Evolutionary conservation across 2,329 filamentous ascomycete species (phyloP), one percentile per base, ranked within the genome.

Genomic region (Xylaria sp.): DNA sequence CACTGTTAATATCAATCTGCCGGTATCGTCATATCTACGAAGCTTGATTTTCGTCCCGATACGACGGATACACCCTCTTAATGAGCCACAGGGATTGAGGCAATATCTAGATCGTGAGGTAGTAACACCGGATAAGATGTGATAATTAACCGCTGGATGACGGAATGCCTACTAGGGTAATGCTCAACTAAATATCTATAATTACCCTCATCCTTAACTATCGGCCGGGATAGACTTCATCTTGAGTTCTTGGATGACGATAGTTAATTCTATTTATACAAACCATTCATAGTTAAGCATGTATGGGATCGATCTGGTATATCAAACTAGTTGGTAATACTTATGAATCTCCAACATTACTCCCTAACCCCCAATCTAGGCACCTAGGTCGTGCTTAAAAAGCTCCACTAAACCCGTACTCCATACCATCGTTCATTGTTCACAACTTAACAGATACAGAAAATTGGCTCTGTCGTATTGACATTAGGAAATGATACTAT

Each of bases 111-210:
- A 61, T 51, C 37, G 55, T 27, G 23, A 53, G 6, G 48, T 60
- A 1, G 21, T 23, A 53, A 4, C 3, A 13, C 62, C 66, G 66
- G 63, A 37, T 69, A 66, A 69, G 47, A 12, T 66, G 18, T 53
- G 6, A 12, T 32, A 63, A 66, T 69, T 69, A 66, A 65, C 66
- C 63, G 63, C 32, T 23, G 6, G 29, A 54, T n/a, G 18, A 13
- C 18, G 37, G 66, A 16, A 9, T 37, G 18, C 25, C 53, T 37
- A 42, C 25, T 9, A n/a, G 10, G 48, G 61, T 21, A 23, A 47
- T 13, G 42, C 42, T 53, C n/a, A 40, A 35, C 32, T 35, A 10
- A 35, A 35, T 2, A 35, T 35, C 32, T 35, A 35, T 9, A 35
- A 10, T 35, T 35, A 6, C 6, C 5, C 32, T 2, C 8, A 8